These are phyloP conservation scores for Aspergillus ochraceus DNA, from an alignment of 2,329 filamentous ascomycete species.

Conservation along the genomic window DNA sequence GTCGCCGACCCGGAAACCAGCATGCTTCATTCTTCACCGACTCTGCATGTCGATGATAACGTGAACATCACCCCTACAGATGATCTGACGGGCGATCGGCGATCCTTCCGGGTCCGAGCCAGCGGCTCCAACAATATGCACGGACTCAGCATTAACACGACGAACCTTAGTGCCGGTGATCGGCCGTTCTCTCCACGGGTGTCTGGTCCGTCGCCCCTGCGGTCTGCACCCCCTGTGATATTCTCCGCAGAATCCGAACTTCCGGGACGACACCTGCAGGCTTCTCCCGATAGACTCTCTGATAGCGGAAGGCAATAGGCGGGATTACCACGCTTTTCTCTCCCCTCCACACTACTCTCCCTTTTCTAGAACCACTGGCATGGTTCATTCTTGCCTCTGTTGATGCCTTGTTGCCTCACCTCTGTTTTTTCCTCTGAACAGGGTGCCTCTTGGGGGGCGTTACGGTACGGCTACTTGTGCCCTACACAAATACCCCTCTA, in stretches of 20 bases:
- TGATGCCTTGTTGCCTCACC: background rate
- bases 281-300: conserved; percentile 16
- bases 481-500: background rate
- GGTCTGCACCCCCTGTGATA: conserved; percentile 33
- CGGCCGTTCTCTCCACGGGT: conserved; percentile 19
- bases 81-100: conserved; percentile 22
- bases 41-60: conserved; percentile 22
- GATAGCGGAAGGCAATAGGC: conserved; percentile 13
- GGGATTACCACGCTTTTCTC: background rate
- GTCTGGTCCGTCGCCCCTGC: conserved; percentile 25
- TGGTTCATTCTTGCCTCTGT: conserved; percentile 1
- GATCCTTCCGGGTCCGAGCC: conserved; percentile 34
- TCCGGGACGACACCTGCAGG: conserved; percentile 26
- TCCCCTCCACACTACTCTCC: background rate
- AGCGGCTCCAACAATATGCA: conserved; percentile 30
- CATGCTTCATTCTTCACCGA: conserved; percentile 15
- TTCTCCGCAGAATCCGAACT: conserved; percentile 28
- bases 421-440: background rate
- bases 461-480: background rate
- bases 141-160: conserved; percentile 30
- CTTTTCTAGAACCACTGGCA: conserved; percentile 11
- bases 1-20: conserved; percentile 25
- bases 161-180: conserved; percentile 32
- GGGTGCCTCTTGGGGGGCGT: background rate
- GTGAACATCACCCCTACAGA: conserved; percentile 26